Conservation (phyloP, 768 basidiomycete species). For the Amanita subjunquillea region DNA sequence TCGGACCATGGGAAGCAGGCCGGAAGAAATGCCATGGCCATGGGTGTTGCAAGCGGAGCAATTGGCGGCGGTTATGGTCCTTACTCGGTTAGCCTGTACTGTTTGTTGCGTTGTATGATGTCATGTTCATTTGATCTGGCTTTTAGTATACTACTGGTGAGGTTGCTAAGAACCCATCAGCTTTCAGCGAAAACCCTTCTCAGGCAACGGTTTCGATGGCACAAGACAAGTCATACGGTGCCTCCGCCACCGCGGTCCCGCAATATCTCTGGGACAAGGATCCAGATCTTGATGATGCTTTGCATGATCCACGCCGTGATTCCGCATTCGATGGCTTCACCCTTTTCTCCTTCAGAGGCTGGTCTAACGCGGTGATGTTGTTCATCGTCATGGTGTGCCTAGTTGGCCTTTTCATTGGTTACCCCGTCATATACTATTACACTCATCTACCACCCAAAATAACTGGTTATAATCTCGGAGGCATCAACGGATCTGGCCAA, state of each 20-base stretch:
- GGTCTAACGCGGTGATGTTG: constrained; percentile 70
- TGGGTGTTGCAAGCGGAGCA: constrained; percentile 69
- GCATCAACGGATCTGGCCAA: constrained; percentile 81
- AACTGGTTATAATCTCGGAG: constrained; percentile 78
- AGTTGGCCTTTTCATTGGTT: constrained; percentile 77
- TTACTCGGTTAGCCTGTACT: constrained; percentile 53
- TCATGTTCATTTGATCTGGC: constrained; percentile 8
- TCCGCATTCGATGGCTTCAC: constrained; percentile 61
- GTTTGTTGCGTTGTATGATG: constrained; percentile 3
- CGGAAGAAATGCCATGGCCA: constrained; percentile 50
- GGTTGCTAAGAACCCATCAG: constrained; percentile 34
- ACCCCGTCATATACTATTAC: constrained; percentile 67
- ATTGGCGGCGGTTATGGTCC: constrained; percentile 81
- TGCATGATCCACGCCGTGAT: constrained; percentile 70
- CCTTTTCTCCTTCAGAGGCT: constrained; percentile 74
- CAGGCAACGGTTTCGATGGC: constrained; percentile 23
- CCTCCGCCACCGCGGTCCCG: constrained; percentile 42
- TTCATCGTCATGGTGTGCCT: constrained; percentile 58
- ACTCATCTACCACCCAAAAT: constrained; percentile 20
- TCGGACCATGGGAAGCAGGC: constrained; percentile 15
- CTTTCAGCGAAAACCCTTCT: constrained; percentile 45
- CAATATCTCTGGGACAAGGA: constrained; percentile 76
- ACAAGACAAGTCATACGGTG: constrained; percentile 19
- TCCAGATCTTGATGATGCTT: constrained; percentile 79
- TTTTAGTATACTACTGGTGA: constrained; percentile 48